Evolutionary conservation across 2,329 filamentous ascomycete genomes (phyloP).

Genomic region (Aspergillus awamori): DNA sequence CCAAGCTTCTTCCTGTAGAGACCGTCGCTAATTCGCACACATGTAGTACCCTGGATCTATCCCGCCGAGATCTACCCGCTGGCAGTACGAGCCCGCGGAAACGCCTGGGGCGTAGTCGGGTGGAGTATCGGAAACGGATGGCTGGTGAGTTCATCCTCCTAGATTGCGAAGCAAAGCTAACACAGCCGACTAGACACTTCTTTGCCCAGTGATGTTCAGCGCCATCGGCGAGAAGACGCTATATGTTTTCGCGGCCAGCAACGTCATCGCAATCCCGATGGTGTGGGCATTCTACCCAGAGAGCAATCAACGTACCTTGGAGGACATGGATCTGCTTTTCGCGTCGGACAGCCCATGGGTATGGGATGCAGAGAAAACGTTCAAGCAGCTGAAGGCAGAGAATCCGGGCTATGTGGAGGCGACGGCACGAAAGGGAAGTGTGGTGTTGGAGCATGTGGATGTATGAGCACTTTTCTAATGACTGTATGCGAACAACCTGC

Average conservation of each 20-base stretch:
- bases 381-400: constrained; percentile 63
- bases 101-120: constrained; percentile 74
- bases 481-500: no score
- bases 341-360: constrained; percentile 67
- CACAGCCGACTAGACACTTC: constrained; percentile 40
- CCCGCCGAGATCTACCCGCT: constrained; percentile 75
- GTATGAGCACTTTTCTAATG: neutral
- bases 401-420: constrained; percentile 55
- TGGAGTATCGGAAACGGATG: constrained; percentile 77
- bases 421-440: constrained; percentile 37
- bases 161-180: constrained; percentile 24
- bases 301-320: constrained; percentile 71
- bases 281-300: constrained; percentile 76
- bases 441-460: constrained; percentile 17
- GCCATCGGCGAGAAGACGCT: constrained; percentile 70
- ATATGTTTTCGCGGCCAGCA: constrained; percentile 72
- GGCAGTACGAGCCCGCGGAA: constrained; percentile 71
- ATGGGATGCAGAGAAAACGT: constrained; percentile 71
- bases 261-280: constrained; percentile 66
- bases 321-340: constrained; percentile 76
- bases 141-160: constrained; percentile 45
- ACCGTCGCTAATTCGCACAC: constrained; percentile 42
- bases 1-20: constrained; percentile 68
- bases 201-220: constrained; percentile 64
- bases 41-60: constrained; percentile 61